Base-by-base conservation (phyloP, 2,329 filamentous ascomycete genomes). In the Venturiaceae sp. region DNA sequence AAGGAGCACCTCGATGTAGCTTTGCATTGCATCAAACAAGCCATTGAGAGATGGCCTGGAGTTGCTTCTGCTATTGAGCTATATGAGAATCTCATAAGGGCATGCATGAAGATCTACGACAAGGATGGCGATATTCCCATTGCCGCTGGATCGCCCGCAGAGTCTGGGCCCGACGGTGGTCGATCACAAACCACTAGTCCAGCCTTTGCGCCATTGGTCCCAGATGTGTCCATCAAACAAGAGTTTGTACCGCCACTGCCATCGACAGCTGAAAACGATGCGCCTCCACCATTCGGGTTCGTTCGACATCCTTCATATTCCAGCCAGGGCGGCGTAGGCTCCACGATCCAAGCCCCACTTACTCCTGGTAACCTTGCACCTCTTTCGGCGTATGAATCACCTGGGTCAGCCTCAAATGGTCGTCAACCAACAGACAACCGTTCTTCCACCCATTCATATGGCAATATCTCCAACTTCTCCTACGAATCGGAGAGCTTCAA, bases 41-140 rank as follows among this genome's bases (percentile, higher is more conserved):
- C 90, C 59, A 87, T 88, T 0, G 88, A 92, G 66, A 82, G 92
- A 61, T 97, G 94, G 94, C 94, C 94, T 0, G 94, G 92, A 11
- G 91, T 92, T 1, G 82, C 85, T 39, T 88, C 90, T 16, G 91
- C 92, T 3, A 84, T 90, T 9, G 84, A 94, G 64, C 81, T 97
- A 13, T 97, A 96, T 68, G 80, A 82, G n/a, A 91, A 90, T 62
- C 83, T 99, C 54, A 86, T 92, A 53, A 83, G 82, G 60, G 91
- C 92, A 13, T 95, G 92, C 66, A 77, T 97, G 66, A 91, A 90
- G 69, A 91, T 90, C 65, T 99, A 95, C 71, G 86, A 92, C 62
- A 82, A 77, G 63, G 75, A 78, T 53, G 75, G 76, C 37, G 77
- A 80, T 59, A 70, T 79, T 28, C 74, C 74, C 19, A 76, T 79